Conservation (phyloP, 73 alveolate genomes). For the Tetrahymena elliotti region DNA sequence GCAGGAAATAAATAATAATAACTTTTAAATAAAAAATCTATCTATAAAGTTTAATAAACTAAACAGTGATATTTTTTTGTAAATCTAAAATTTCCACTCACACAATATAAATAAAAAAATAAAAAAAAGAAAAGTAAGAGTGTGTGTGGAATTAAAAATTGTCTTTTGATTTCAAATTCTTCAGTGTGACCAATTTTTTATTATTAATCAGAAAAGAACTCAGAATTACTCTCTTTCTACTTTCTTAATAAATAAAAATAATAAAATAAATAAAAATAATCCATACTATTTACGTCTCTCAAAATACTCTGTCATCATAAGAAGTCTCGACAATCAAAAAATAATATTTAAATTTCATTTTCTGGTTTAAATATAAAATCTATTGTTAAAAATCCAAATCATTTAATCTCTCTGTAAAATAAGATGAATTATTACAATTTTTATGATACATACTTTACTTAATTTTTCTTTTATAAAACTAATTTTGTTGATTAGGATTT, state of each 20-base stretch:
- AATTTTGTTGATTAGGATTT: not conserved
- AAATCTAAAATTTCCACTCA: not conserved
- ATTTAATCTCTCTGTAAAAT: not conserved
- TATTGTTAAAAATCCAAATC: not conserved
- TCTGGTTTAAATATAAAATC: too few species aligned
- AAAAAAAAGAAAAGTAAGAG: not conserved
- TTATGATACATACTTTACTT: too few species aligned
- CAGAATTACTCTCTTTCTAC: not conserved
- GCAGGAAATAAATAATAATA: not conserved
- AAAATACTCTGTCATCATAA: not conserved
- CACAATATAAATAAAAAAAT: too few species aligned
- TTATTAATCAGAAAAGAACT: not conserved
- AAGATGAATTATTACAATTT: not conserved
- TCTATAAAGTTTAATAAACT: not conserved
- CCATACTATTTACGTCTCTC: not conserved
- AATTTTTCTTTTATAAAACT: not conserved
- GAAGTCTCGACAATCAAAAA: not conserved
- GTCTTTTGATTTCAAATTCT: not conserved
- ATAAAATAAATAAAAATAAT: too few species aligned
- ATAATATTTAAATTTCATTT: too few species aligned
- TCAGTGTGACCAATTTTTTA: not conserved
- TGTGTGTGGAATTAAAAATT: not conserved
- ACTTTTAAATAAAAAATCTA: not conserved
- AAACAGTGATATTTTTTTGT: not conserved
- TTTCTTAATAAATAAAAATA: too few species aligned